A percentile compares a stretch with the other conserved stretches of the same genome.
Conservation (phyloP, 139 green algal genomes). For the Diplosphaera chodatii region DNA sequence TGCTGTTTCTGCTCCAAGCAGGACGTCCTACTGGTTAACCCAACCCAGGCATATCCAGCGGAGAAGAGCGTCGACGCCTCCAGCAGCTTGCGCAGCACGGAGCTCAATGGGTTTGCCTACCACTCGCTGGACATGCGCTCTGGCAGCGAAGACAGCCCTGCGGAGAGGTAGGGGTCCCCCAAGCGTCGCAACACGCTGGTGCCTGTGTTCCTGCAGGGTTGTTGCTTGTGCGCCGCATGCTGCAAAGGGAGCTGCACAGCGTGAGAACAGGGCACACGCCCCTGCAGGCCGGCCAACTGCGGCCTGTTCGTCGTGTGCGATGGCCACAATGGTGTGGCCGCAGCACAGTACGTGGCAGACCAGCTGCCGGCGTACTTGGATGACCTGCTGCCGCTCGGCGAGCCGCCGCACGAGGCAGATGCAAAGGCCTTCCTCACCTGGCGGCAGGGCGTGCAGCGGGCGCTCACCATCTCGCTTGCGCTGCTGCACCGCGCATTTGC, state of each 20-base stretch:
- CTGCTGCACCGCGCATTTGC: slow-evolving; percentile 38
- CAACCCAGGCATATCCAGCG: neutral
- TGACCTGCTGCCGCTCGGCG: neutral
- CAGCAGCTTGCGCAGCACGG: neutral
- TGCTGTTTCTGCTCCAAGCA: too few relatives aligned
- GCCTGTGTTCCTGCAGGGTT: too few relatives aligned
- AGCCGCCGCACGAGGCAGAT: neutral
- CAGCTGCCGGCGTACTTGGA: slow-evolving; percentile 15
- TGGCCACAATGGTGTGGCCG: slow-evolving; percentile 55
- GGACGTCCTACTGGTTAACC: neutral
- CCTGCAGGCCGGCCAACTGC: slow-evolving; percentile 16
- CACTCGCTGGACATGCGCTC: neutral
- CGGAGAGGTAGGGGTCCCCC: neutral
- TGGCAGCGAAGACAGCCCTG: neutral
- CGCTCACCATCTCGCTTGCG: slow-evolving; percentile 28
- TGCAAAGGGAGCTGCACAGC: too few relatives aligned
- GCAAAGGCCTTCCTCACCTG: slow-evolving; percentile 3
- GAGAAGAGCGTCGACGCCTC: neutral
- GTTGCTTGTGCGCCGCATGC: too few relatives aligned
- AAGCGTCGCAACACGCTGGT: too few relatives aligned
- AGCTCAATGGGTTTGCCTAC: neutral
- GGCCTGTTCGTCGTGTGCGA: slow-evolving; percentile 52
- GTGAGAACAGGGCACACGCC: too few relatives aligned
- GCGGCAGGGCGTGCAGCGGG: slow-evolving; percentile 27
- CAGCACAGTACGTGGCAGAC: slow-evolving; percentile 24